Evolutionary conservation across 495 filamentous ascomycete species (phyloP), one percentile per base, ranked within the genome.

Genomic region (Xylaria scruposa): DNA sequence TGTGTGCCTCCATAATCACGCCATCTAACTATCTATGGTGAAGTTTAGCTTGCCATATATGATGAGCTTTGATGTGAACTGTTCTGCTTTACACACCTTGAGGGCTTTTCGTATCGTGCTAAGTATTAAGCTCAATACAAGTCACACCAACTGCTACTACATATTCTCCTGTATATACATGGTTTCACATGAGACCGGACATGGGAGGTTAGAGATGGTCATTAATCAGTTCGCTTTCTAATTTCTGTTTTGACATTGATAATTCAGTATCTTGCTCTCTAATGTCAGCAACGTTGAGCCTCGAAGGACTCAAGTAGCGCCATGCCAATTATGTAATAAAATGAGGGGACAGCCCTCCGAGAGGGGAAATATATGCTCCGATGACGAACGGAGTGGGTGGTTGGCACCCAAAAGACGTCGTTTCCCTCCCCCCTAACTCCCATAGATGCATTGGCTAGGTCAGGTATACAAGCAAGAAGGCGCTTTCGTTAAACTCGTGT

Each of bases 361-460:
- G 33, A 29, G 17, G 15, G 38, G 31, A 15, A 40, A 71, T 44
- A 67, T 70, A 74, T 61, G 61, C 51, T 51, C 33, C 42, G 31
- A 19, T 59, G 54, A 33, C 19, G 15, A 21, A 71, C 40, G 51
- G 60, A 17, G 44, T 33, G 24, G 31, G 47, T 42, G n/a, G 58
- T 49, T 60, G 29, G 53, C 44, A 47, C 40, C 70, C 60, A 58
- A 65, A 58, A 59, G n/a, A 64, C 26, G 19, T 59, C 8, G 42
- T 66, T 71, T 56, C 73, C 70, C 33, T 62, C 61, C 63, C 65
- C 69, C 66, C 8, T 66, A 75, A 74, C 74, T 75, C 71, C 72
- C 47, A 73, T 72, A 70, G 68, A 79, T 79, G 76, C 77, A 74
- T 47, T 72, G 71, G 67, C 70, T 56, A 58, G 67, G 72, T 60